Percentiles rank a stretch among this genome's conserved stretches.
These are phyloP conservation scores for Rhodotorula sp. DNA, from an alignment of 1,284 basidiomycete genomes.

Conservation along the genomic window DNA sequence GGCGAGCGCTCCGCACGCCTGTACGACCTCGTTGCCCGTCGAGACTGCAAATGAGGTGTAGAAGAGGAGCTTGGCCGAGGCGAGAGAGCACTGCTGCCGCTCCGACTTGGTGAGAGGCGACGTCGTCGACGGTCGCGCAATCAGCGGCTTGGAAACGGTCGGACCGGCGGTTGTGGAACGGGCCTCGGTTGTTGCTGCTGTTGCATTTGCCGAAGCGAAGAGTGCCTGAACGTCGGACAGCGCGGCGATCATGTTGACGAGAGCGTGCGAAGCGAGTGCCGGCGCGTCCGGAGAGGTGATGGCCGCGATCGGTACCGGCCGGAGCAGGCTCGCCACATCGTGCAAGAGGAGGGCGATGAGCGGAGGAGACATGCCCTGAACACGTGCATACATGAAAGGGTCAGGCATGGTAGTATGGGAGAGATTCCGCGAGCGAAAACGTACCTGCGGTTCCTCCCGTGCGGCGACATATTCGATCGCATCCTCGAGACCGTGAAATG, in stretches of 20 bases:
- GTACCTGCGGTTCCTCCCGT: conserved; percentile 17
- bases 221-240: conserved; percentile 23
- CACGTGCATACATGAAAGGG: background rate
- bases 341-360: conserved; percentile 24
- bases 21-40: background rate
- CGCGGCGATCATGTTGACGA: conserved; percentile 1
- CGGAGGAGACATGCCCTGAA: conserved; percentile 7
- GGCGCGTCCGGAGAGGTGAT: background rate
- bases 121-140: conserved; percentile 6
- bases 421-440: background rate
- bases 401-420: no score
- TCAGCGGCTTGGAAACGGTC: conserved; percentile 2
- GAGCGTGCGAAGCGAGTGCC: conserved; percentile 13
- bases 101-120: background rate
- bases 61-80: conserved; percentile 24
- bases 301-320: conserved; percentile 14
- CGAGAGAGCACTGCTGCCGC: conserved; percentile 16
- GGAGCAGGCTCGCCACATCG: conserved; percentile 18
- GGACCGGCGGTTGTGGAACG: background rate
- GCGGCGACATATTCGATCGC: conserved; percentile 27
- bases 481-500: conserved; percentile 7
- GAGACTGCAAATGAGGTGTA: conserved; percentile 15
- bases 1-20: background rate
- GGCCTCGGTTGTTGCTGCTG: background rate
- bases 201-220: conserved; percentile 10